Base-by-base conservation (phyloP, 1,284 basidiomycete genomes). In the Ganoderma multipileum region DNA sequence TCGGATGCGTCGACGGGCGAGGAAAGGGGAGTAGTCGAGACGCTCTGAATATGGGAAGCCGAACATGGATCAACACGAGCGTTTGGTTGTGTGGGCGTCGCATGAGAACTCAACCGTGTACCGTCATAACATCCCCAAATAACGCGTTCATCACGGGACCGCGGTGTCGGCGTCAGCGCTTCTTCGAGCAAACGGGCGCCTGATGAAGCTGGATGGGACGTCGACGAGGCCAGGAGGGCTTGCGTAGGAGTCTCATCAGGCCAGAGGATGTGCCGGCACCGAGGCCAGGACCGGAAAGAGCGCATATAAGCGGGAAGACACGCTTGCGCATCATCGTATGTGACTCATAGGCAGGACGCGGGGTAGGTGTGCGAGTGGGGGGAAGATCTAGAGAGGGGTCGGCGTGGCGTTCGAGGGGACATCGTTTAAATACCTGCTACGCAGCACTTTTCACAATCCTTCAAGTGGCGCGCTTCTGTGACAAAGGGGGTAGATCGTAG, bases 31-130 rank as follows among this genome's bases (percentile, higher is more conserved):
- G 44, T 41, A 60, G 30, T 44, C 54, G 61, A 41, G 58, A 47
- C 50, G 63, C 33, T 52, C 59, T 39, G 63, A 36, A 42, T 54
- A 60, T 58, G 39, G 42, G n/a, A 72, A 74, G 60, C 74, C 70
- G 67, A 77, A 77, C 76, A 74, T 73, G 72, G 63, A 73, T 72
- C 73, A 75, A 79, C 77, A 75, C 72, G 61, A 63, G 57, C 64
- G 62, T 75, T 77, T 76, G 75, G 68, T 33, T 64, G 55, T 73
- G 72, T 76, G 76, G 76, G 76, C 73, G 74, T 61, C 61, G 61
- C 63, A 20, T 63, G 63, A 23, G 44, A 70, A 69, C 59, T 44
- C 71, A 72, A 73, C 68, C 72, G 68, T 64, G 70, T 65, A 30
- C 36, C 36, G n/a, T 26, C 61, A 58, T 41, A 72, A 73, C 68